Evolutionary conservation across 1,284 basidiomycete genomes (phyloP), one percentile per base, ranked within the genome.

Genomic region (Malassezia equina): DNA sequence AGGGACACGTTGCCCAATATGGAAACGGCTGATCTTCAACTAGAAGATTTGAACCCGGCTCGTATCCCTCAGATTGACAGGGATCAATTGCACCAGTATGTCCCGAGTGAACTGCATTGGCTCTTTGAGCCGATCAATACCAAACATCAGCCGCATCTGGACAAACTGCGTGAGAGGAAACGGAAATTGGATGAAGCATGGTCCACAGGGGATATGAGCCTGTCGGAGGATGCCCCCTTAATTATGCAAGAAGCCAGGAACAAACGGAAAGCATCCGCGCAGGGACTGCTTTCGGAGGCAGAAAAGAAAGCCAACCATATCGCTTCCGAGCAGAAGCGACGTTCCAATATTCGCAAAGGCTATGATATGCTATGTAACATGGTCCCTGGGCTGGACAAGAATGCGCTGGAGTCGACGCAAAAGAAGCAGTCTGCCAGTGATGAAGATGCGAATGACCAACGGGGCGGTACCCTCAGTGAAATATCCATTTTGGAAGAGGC

Each of bases 301-400:
- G 55, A 52, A 33, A 57, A 57, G 27, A 50, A 50, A 23, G 55
- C 55, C 7, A 57, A 57, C 50, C 55, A 57, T 17, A 51, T 52
- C 43, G 55, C 55, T 4, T 57, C 55, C 4, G 55, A 57, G 31
- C 55, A 57, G 25, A 51, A 52, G 25, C 55, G 55, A 7, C 55
- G 55, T 28, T 43, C 55, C 17, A 57, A 57, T 42, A 57, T 57
- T 11, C 55, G 55, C 32, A 57, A 57, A 29, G 55, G 55, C 19
- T 57, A 57, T 33, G 55, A 57, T 19, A 51, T 52, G 45, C 39
- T 57, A 15, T 21, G 47, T 17, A 31, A 17, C 4, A 27, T 40
- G 15, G 27, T 57, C 1, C 55, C 55, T 3, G 24, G 24, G 7
- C 47, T 51, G 11, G 28, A 21, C 7, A 27, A 33, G 25, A 19